These are phyloP conservation scores for Verticillium alfalfae DNA, from an alignment of 2,329 filamentous ascomycete genomes.

Conservation along the genomic window DNA sequence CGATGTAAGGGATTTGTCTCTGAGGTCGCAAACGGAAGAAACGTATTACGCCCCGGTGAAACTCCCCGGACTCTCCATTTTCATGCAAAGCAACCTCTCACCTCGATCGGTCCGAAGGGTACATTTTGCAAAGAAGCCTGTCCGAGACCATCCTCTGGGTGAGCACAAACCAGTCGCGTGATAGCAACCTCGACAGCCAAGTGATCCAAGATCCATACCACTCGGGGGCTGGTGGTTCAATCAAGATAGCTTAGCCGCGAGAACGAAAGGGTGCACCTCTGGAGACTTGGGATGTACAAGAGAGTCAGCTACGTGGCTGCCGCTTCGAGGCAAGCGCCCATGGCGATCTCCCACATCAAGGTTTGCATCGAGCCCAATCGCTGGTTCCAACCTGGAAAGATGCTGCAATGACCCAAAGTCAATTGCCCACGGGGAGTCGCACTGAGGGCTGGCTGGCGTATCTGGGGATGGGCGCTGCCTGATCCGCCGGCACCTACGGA, in stretches of 20 bases:
- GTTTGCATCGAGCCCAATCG: background rate
- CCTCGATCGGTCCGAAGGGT: background rate
- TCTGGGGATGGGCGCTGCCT: background rate
- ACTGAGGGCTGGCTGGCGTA: background rate
- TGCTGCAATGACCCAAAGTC: background rate
- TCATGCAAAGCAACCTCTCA: too few relatives aligned
- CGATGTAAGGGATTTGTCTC: background rate
- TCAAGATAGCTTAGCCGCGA: background rate
- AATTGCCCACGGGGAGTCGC: background rate
- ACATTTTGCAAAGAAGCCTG: background rate
- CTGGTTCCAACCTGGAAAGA: background rate
- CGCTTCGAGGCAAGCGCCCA: background rate
- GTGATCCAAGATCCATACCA: too few relatives aligned
- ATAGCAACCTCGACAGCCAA: background rate
- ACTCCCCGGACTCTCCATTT: too few relatives aligned
- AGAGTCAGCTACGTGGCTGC: background rate
- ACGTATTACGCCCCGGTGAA: background rate
- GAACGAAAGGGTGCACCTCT: background rate
- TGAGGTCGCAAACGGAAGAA: background rate
- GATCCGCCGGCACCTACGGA: background rate
- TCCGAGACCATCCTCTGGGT: background rate
- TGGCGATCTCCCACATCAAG: background rate
- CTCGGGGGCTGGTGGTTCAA: too few relatives aligned
- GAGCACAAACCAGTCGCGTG: background rate
- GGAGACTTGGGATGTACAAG: background rate